These are phyloP conservation scores for Ceratonia siliqua DNA, from an alignment of 306 rosid genomes.

Conservation along the genomic window DNA sequence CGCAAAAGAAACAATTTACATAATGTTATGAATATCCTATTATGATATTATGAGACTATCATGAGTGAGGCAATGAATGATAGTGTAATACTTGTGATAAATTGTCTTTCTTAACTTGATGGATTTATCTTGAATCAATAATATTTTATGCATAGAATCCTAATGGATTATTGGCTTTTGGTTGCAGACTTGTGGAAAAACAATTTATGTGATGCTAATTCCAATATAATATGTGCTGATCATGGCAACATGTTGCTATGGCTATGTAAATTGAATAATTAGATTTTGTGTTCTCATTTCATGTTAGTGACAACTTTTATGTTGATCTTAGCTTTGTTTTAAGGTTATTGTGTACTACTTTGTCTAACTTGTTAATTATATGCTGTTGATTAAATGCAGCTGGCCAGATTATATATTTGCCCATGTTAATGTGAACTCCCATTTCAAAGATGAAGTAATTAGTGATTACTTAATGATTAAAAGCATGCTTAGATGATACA, in stretches of 20 bases:
- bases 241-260: slow-evolving; percentile 40
- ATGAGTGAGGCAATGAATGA: neutral
- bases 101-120: neutral
- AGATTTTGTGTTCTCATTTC: slow-evolving; percentile 15
- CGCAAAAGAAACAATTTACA: neutral
- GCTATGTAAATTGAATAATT: slow-evolving; percentile 43
- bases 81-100: neutral
- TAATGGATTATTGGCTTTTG: slow-evolving; percentile 36
- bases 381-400: slow-evolving; percentile 39
- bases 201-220: slow-evolving; percentile 37
- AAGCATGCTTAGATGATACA: neutral
- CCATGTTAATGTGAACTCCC: slow-evolving; percentile 97
- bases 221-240: slow-evolving; percentile 36
- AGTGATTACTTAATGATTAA: slow-evolving; percentile 25
- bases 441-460: slow-evolving; percentile 36
- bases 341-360: slow-evolving; percentile 32
- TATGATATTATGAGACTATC: neutral
- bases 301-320: slow-evolving; percentile 45
- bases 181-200: slow-evolving; percentile 54
- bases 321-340: slow-evolving; percentile 37
- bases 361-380: slow-evolving; percentile 57
- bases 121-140: neutral
- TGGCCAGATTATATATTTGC: slow-evolving; percentile 19
- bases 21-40: neutral
- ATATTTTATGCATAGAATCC: neutral